Evolutionary conservation across 2,329 filamentous ascomycete species (phyloP).

Genomic region (Boeremia exigua): DNA sequence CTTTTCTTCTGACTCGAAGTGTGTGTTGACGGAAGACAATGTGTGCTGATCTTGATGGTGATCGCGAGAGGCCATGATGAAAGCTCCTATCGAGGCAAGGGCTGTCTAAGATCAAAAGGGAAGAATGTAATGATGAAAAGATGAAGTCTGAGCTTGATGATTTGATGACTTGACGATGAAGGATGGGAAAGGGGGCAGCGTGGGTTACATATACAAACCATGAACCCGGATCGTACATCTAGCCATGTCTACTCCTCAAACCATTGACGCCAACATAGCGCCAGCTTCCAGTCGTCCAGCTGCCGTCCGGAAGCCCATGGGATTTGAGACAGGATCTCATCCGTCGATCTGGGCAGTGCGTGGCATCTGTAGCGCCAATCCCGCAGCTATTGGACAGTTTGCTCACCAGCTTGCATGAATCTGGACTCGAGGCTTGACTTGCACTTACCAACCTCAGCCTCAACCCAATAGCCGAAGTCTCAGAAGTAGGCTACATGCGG

Average conservation of each 20-base stretch:
- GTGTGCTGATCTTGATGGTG: constrained; percentile 1
- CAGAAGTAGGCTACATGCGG: constrained; percentile 7
- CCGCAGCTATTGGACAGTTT: neutral
- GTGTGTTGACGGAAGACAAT: constrained; percentile 8
- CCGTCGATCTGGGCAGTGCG: constrained; percentile 4
- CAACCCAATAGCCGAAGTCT: constrained; percentile 10
- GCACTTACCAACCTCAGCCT: constrained; percentile 1
- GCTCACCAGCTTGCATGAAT: constrained; percentile 6
- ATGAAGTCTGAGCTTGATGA: neutral
- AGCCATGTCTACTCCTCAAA: constrained; percentile 9
- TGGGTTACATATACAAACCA: constrained; percentile 6
- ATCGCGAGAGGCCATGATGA: constrained; percentile 13
- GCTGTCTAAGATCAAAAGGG: neutral
- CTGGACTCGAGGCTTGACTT: constrained; percentile 1
- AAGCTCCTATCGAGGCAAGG: neutral
- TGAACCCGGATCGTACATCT: neutral
- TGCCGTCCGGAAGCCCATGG: constrained; percentile 3
- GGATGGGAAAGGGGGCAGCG: neutral
- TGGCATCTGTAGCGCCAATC: neutral
- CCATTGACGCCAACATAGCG: constrained; percentile 1
- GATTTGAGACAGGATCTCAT: neutral
- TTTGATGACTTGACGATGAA: neutral
- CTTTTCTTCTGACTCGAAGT: constrained; percentile 23
- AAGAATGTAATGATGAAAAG: neutral
- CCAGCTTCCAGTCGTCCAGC: constrained; percentile 2